Conservation (phyloP, 148 eudicot genomes). For the Chenopodium berlandieri region DNA sequence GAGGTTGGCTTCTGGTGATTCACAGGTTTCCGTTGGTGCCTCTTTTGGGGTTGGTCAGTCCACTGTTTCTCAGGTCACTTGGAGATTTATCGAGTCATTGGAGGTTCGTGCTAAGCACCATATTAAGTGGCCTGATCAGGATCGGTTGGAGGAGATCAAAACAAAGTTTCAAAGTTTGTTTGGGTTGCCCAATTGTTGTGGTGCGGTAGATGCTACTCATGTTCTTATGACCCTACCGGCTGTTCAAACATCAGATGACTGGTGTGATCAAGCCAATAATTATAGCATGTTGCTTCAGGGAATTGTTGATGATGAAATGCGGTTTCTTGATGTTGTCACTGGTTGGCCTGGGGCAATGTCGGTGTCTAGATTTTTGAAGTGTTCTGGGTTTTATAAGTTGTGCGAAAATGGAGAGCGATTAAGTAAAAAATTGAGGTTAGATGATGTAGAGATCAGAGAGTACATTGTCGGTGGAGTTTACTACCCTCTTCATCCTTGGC, state of each 20-base stretch:
- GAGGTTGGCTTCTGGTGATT: conserved; percentile 93
- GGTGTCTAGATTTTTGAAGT: conserved; percentile 57
- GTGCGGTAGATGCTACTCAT: conserved; percentile 84
- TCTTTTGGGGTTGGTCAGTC: conserved; percentile 99
- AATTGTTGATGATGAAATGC: conserved; percentile 69
- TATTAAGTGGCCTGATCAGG: conserved; percentile 73
- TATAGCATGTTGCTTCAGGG: conserved; percentile 93
- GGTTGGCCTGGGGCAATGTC: conserved; percentile 98
- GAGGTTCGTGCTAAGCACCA: conserved; percentile 87
- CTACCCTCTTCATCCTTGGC: conserved; percentile 96
- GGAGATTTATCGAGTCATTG: conserved; percentile 87
- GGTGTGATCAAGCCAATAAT: conserved; percentile 81
- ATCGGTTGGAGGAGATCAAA: conserved; percentile 55
- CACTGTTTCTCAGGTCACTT: conserved; percentile 95
- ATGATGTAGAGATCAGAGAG: conserved; percentile 60
- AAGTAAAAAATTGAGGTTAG: conserved; percentile 39
- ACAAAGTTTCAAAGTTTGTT: conserved; percentile 51
- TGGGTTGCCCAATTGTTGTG: conserved; percentile 90
- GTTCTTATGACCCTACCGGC: conserved; percentile 92
- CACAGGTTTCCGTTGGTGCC: conserved; percentile 90
- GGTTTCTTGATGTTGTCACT: conserved; percentile 93
- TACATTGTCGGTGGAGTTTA: conserved; percentile 66
- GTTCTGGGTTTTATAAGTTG: conserved; percentile 70
- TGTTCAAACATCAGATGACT: conserved; percentile 87
- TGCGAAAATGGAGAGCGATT: conserved; percentile 72